Conservation (phyloP, 2,329 filamentous ascomycete genomes). For the Fusarium kyushuense region DNA sequence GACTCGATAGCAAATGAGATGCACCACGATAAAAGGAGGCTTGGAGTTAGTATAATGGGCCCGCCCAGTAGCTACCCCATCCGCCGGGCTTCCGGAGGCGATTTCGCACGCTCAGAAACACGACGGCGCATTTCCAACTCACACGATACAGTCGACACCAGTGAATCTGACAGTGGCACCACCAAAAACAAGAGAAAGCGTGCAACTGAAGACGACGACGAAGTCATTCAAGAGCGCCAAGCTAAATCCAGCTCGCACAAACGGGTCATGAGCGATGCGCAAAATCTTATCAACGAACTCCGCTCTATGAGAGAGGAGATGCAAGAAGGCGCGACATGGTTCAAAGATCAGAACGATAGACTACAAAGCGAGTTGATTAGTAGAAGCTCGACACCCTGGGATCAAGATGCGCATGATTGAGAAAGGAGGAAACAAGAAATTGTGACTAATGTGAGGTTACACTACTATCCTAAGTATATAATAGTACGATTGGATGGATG, state of each 20-base stretch:
- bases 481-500: slow-evolving; percentile 43
- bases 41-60: slow-evolving; percentile 51
- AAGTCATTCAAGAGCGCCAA: slow-evolving; percentile 17
- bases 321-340: slow-evolving; percentile 62
- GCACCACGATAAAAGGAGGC: slow-evolving; percentile 56
- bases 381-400: slow-evolving; percentile 53
- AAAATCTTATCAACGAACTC: slow-evolving; percentile 57
- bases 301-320: slow-evolving; percentile 58
- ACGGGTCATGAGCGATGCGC: slow-evolving; percentile 58
- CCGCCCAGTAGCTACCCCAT: slow-evolving; percentile 29
- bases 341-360: slow-evolving; percentile 58
- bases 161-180: slow-evolving; percentile 24
- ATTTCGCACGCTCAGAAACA: slow-evolving; percentile 34
- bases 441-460: slow-evolving; percentile 4
- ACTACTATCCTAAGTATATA: slow-evolving; percentile 40
- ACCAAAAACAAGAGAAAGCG: slow-evolving; percentile 53
- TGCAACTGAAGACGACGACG: slow-evolving; percentile 45
- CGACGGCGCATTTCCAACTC: slow-evolving; percentile 40
- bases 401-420: slow-evolving; percentile 48
- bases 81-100: slow-evolving; percentile 46
- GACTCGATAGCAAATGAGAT: slow-evolving; percentile 63
- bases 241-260: slow-evolving; percentile 51
- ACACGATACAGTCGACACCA: slow-evolving; percentile 31
- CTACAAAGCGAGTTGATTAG: slow-evolving; percentile 55
- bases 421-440: slow-evolving; percentile 8